phyloP scores from a whole-genome alignment of 2,329 filamentous ascomycete species.

The Colletotrichum sp. region DNA sequence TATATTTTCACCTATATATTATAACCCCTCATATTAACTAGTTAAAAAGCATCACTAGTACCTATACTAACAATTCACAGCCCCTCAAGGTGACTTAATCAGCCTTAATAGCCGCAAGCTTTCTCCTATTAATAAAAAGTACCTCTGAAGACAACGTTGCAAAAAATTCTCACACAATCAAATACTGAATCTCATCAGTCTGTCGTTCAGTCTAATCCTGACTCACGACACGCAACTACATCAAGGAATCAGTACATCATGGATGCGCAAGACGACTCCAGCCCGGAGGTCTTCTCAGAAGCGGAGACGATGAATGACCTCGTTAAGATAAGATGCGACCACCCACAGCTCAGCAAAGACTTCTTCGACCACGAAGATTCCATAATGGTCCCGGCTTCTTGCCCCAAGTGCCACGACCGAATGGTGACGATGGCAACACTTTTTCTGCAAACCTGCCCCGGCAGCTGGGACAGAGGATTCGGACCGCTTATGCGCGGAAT shows the following conservation, averaged over 20 bases:
- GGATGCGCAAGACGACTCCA: neutral
- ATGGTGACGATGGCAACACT: neutral
- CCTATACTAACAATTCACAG: too few species aligned
- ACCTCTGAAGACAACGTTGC: too few species aligned
- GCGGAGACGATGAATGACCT: neutral
- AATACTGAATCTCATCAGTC: too few species aligned
- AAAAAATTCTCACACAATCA: too few species aligned
- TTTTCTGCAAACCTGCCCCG: neutral
- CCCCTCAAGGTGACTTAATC: too few species aligned
- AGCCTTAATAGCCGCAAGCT: too few species aligned
- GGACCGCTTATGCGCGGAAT: neutral
- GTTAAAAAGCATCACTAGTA: too few species aligned
- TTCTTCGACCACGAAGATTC: neutral
- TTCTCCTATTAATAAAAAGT: neutral
- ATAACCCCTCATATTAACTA: too few species aligned
- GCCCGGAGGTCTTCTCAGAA: neutral
- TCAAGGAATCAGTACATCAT: neutral
- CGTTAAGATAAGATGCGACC: neutral
- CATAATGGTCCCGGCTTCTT: neutral
- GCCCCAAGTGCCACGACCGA: neutral
- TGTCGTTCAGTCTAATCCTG: neutral
- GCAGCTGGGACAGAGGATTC: neutral
- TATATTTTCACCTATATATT: too few species aligned
- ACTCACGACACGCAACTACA: neutral
- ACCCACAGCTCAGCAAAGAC: neutral